Conservation (phyloP, 163 green algal species). For the Chlorella variabilis region DNA sequence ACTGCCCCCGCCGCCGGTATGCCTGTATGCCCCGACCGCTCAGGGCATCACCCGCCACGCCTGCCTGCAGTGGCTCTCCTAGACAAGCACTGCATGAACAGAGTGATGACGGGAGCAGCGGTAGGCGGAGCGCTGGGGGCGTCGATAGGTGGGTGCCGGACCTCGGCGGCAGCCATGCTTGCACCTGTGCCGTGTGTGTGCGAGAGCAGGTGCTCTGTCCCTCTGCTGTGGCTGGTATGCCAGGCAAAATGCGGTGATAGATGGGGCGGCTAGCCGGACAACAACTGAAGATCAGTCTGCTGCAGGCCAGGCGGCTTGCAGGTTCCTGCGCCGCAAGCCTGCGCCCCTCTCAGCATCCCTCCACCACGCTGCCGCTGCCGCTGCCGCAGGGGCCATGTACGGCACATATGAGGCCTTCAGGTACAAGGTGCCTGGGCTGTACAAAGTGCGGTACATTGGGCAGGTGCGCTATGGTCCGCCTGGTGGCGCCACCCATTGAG, state of each 20-base stretch:
- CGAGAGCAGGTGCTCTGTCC: too few relatives aligned
- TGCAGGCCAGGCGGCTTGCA: too few relatives aligned
- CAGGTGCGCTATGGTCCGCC: slow-evolving; percentile 8
- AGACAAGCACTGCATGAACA: slow-evolving; percentile 66
- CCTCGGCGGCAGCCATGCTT: background rate
- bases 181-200: too few relatives aligned
- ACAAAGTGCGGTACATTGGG: slow-evolving; percentile 79
- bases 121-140: slow-evolving; percentile 70
- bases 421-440: slow-evolving; percentile 71
- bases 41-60: too few relatives aligned
- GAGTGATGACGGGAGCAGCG: slow-evolving; percentile 63
- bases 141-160: slow-evolving; percentile 67
- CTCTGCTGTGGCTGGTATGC: background rate
- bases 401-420: slow-evolving; percentile 79
- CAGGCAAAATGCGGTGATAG: too few relatives aligned
- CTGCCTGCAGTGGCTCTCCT: slow-evolving; percentile 50
- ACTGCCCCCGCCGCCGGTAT: too few relatives aligned
- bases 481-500: too few relatives aligned
- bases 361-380: too few relatives aligned
- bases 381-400: slow-evolving; percentile 75
- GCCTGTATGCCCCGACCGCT: too few relatives aligned
- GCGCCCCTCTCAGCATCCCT: background rate
- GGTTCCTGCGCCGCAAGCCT: too few relatives aligned
- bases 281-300: too few relatives aligned
- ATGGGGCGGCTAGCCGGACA: too few relatives aligned